Evolutionary conservation across 2,329 filamentous ascomycete species (phyloP), one percentile per base, ranked within the genome.

Genomic region (Xylariaceae sp.): DNA sequence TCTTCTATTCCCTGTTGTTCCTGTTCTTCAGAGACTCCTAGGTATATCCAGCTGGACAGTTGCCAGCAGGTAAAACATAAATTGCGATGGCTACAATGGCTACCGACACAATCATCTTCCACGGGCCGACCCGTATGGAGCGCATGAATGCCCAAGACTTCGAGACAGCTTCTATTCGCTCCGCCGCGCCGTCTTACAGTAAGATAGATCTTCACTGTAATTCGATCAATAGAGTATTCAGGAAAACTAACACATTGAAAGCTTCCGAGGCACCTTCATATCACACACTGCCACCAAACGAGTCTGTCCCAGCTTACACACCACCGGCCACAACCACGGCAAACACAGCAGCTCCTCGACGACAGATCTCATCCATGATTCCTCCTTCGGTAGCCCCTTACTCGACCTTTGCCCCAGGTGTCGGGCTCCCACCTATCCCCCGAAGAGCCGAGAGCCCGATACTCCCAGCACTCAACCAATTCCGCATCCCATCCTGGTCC

Each of bases 141-240:
- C 58, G 60, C 6, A 58, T 76, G 51, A 69, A 65, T 58, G 61
- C 71, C 6, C 79, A 82, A 54, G 84, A 88, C 65, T 82, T 86
- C 53, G 85, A 88, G 61, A 86, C 84, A 18, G 78, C 81, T 6
- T 88, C 86, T 10, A 80, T 88, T 55, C 82, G 75, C 60, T 88
- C 84, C 16, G 79, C 79, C 7, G 84, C 84, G n/a, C 85, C 85
- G 39, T 88, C 85, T 10, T 88, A 88, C 66, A 74, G 81, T 84
- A 61, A 75, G 79, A 49, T 43, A 39, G 11, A 34, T 22, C 34
- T 19, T 22, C 38, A 28, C 18, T 7, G 38, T n/a, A 17, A 34
- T 44, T n/a, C n/a, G 31, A 38, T 42, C 31, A 31, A 1, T 3
- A 4, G 6, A 31, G 13, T 38, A 6, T 6, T 33, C 4, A 31